Conservation (phyloP, 2,329 filamentous ascomycete genomes). For the Parasarocladium wereldwijsianum region DNA sequence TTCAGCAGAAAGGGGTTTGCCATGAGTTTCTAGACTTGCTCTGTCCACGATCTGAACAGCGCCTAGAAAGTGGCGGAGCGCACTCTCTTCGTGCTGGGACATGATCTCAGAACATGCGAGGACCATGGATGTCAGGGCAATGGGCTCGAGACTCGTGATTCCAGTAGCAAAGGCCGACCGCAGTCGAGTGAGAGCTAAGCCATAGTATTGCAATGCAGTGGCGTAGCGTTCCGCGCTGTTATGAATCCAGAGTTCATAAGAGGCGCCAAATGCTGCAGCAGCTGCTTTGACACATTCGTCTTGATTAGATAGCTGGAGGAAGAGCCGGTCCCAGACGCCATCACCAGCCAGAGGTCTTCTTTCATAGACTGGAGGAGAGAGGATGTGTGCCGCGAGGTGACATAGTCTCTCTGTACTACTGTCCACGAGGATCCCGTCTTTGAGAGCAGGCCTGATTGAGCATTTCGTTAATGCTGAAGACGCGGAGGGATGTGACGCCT, state of each 20-base stretch:
- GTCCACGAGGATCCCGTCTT: neutral
- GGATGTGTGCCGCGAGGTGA: slow-evolving; percentile 3
- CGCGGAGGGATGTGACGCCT: neutral
- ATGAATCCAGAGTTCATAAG: neutral
- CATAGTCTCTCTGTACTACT: slow-evolving; percentile 1
- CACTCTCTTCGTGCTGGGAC: slow-evolving; percentile 4
- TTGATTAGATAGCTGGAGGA: slow-evolving; percentile 3
- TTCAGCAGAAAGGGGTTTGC: neutral
- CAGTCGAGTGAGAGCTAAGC: slow-evolving; percentile 2
- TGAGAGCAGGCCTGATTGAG: slow-evolving; percentile 2
- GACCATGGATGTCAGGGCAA: slow-evolving; percentile 4
- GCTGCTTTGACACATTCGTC: slow-evolving; percentile 5
- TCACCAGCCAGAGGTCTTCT: neutral
- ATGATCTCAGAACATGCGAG: slow-evolving; percentile 3
- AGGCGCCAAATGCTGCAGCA: slow-evolving; percentile 4
- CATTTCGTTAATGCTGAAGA: neutral
- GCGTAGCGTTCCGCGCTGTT: neutral
- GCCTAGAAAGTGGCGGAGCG: slow-evolving; percentile 4
- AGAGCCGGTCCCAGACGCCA: slow-evolving; percentile 3
- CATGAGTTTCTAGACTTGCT: neutral
- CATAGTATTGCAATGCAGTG: slow-evolving; percentile 1
- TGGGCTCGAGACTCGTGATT: neutral
- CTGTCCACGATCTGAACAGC: slow-evolving; percentile 1
- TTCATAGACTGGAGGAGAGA: slow-evolving; percentile 1
- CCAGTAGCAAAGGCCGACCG: neutral